Conservation (phyloP, 805 yeast genomes). For the Lipomyces sp. region DNA sequence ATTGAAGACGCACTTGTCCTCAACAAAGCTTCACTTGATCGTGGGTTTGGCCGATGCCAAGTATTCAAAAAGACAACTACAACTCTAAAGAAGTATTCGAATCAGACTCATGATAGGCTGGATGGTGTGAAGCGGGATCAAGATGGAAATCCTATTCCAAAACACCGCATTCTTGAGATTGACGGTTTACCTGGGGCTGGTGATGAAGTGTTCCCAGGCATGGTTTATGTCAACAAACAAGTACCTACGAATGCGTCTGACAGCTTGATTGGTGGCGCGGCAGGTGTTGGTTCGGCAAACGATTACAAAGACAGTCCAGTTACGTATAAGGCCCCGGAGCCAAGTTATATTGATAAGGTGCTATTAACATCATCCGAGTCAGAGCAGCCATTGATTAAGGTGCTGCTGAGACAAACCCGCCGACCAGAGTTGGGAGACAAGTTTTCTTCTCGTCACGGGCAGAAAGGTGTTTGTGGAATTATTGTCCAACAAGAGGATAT, state of each 20-base stretch:
- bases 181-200: constrained; percentile 99
- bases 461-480: constrained; percentile 98
- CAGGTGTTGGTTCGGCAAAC: constrained; percentile 35
- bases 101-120: constrained; percentile 86
- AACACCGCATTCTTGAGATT: constrained; percentile 81
- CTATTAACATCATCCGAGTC: constrained; percentile 95
- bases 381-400: constrained; percentile 92
- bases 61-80: constrained; percentile 89
- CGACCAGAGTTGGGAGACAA: constrained; percentile 98
- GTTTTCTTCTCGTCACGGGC: constrained; percentile 96
- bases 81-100: constrained; percentile 84
- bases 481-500: constrained; percentile 95
- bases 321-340: constrained; percentile 90
- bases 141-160: constrained; percentile 70
- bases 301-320: constrained; percentile 90
- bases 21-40: constrained; percentile 87
- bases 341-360: constrained; percentile 92
- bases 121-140: constrained; percentile 86
- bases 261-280: constrained; percentile 50
- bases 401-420: constrained; percentile 87
- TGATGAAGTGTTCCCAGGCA: constrained; percentile 83
- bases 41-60: constrained; percentile 98
- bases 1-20: constrained; percentile 97
- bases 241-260: constrained; percentile 79
- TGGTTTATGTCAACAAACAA: constrained; percentile 87